These are phyloP conservation scores for Chrysopogon serrulatus DNA, from an alignment of 176 grass and related monocot genomes.

Conservation along the genomic window DNA sequence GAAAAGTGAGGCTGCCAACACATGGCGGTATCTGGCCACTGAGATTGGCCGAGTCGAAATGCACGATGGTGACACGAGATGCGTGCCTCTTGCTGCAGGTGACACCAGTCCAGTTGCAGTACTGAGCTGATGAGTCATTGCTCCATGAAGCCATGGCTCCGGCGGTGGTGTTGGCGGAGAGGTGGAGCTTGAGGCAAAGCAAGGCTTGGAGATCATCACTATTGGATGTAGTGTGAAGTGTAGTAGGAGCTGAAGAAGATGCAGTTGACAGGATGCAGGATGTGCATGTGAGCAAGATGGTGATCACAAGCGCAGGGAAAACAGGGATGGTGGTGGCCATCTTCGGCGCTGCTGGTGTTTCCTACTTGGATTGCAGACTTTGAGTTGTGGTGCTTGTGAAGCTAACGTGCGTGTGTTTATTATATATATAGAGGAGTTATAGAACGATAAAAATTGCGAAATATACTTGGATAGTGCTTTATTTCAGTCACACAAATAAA, in stretches of 20 bases:
- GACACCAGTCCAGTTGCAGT: conserved; percentile 44
- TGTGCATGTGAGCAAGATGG: not conserved
- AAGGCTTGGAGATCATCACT: not conserved
- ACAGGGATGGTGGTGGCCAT: not conserved
- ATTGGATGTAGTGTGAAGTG: not conserved
- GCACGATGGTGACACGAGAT: conserved; percentile 22
- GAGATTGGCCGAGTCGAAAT: not conserved
- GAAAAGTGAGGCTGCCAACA: conserved; percentile 37
- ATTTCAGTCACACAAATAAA: no score
- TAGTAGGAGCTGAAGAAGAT: not conserved
- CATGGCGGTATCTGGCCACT: conserved; percentile 32
- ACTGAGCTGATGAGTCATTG: not conserved
- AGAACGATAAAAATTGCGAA: no score
- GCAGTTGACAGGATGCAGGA: not conserved
- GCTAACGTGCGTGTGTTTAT: no score
- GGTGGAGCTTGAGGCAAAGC: conserved; percentile 28
- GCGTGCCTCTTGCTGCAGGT: not conserved
- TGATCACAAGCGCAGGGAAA: not conserved
- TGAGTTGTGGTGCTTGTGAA: no score
- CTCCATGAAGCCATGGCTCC: conserved; percentile 16
- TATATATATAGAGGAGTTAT: no score
- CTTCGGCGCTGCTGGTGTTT: no score
- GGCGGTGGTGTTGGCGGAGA: not conserved
- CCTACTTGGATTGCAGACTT: no score
- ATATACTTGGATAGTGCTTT: no score